Base-by-base conservation (phyloP, 2,329 filamentous ascomycete genomes). In the Aspergillus quadricinctus region DNA sequence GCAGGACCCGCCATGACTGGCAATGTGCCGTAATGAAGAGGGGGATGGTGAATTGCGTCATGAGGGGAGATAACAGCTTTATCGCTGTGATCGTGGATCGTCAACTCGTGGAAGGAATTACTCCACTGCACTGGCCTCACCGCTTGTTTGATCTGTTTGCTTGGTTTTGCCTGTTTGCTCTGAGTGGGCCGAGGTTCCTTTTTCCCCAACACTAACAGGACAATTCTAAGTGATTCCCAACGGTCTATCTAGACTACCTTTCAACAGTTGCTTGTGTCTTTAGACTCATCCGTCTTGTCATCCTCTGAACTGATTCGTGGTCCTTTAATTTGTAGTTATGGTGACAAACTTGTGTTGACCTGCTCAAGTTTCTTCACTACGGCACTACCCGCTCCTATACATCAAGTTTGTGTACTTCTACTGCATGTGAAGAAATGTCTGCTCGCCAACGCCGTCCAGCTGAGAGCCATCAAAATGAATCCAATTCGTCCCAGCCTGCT, bases 381-480 rank as follows among this genome's bases (percentile, higher is more conserved):
- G 23, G 23, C 8, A 19, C 43, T 14, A 23, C 23, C 41, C 43
- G 23, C 43, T 25, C 9, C 29, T 51, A 29, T 40, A 54, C 51
- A 35, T 49, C 23, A 3, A 23, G 50, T 48, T 63, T 55, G 52
- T 11, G 14, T 55, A 57, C 62, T 54, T 48, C 58, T 46, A 17
- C 57, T 62, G 60, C 62, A 65, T 61, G 63, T 71, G 63, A 59
- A 58, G 46, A 46, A 56, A 71, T 69, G 69, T 56, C 67, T 54
- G 45, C 58, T 65, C 70, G 66, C 57, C 71, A 69, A 55, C 72
- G 72, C 61, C 67, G 64, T 58, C 64, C 64, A 54, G 62, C 64
- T 52, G 58, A 61, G 49, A 54, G 46, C 55, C 52, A 52, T 52
- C 60, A 58, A 55, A 61, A 55, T 45, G 58, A 63, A 49, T 61